Conservation (phyloP, 768 basidiomycete genomes). For the Podaxis carcinomalis region DNA sequence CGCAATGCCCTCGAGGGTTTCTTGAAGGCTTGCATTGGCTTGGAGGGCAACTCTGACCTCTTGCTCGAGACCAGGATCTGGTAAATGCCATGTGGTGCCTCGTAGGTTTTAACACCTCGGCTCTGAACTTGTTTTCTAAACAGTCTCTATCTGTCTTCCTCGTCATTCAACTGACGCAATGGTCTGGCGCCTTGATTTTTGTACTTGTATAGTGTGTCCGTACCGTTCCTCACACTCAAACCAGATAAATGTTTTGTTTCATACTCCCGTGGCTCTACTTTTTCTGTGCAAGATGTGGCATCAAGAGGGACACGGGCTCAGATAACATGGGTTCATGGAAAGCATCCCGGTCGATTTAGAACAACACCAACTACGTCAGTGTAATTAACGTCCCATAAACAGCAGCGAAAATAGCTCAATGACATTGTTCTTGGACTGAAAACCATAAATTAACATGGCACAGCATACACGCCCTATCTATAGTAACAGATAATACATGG, state of each 20-base stretch:
- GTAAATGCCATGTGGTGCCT: conserved; percentile 39
- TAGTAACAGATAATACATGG: too few species aligned
- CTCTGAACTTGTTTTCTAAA: not conserved
- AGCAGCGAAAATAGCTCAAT: not conserved
- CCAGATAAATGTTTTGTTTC: too few species aligned
- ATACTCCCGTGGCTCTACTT: too few species aligned
- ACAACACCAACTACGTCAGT: too few species aligned
- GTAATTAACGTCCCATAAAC: not conserved
- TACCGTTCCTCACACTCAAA: not conserved
- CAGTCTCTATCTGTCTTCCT: not conserved
- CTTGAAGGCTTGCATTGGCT: conserved; percentile 90
- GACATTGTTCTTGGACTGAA: not conserved
- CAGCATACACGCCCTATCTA: too few species aligned
- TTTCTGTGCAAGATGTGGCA: too few species aligned
- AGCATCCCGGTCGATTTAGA: not conserved
- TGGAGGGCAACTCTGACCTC: conserved; percentile 79
- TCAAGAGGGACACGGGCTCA: not conserved
- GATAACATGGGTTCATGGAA: not conserved
- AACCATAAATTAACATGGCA: not conserved
- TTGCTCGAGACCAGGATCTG: conserved; percentile 86
- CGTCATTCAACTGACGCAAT: not conserved
- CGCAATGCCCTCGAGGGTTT: conserved; percentile 91
- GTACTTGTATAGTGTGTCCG: not conserved
- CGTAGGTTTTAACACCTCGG: not conserved
- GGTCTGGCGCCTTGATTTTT: not conserved